Evolutionary conservation across 345 rosid species (phyloP), one percentile per base, ranked within the genome.

Genomic region (Excoecaria agallocha): DNA sequence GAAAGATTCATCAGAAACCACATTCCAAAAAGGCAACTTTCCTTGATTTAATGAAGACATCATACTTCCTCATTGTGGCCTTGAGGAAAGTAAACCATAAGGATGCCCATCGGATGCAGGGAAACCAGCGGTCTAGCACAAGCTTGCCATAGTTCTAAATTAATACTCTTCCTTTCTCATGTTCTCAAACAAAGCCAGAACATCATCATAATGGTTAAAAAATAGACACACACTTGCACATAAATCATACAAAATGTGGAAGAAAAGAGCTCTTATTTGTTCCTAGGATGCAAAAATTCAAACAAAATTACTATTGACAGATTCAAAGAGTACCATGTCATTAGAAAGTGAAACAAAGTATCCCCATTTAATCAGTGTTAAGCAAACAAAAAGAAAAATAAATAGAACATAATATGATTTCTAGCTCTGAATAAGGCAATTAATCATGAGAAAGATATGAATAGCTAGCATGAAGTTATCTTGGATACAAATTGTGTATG

Each of bases 61-160:
- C 85, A 3, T 75, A 92, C 98, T 79, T 92, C 97, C 84, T 94
- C 97, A 30, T 97, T 94, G 76, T 94, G 98, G 82, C 98, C 98
- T 81, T 94, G 98, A 64, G 98, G 98, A 79, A 92, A 94, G 88
- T 94, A 94, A 72, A 94, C 94, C 16, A 94, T 97, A 63, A 92
- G 93, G 79, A 97, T 94, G 72, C 97, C 96, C 20, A 92, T 85
- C 48, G 96, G 97, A 63, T 97, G 98, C 79, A 94, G 84, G 59
- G 96, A 90, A 73, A 92, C 97, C 76, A 94, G 77, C 54, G 98
- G 98, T 35, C 98, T 97, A 1, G 96, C 98, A 85, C 98, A 94
- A 80, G 98, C 98, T 79, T 94, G 98, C 98, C 98, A 94, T 80
- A 94, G 79, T 72, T 89, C 96, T 22, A 97, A 92, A 86, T 90